These are phyloP conservation scores for Phytophthora fragariaefolia DNA, from an alignment of 352 stramenopile genomes.

Conservation along the genomic window DNA sequence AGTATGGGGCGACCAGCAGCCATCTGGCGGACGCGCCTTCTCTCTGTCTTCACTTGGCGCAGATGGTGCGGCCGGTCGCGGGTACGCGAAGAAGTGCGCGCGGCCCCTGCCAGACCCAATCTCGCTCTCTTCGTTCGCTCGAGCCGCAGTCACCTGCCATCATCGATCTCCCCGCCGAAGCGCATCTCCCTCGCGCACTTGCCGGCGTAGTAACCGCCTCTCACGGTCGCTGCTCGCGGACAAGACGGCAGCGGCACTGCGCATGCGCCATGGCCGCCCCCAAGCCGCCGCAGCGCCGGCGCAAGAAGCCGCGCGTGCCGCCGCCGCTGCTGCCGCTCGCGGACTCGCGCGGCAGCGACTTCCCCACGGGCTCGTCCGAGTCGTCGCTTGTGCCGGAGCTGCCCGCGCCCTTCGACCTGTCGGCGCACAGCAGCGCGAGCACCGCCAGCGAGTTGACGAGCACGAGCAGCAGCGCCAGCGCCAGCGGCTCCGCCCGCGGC, in stretches of 20 bases:
- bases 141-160: neutral
- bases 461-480: slow-evolving; percentile 15
- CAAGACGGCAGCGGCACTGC: too few species aligned
- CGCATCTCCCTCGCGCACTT: slow-evolving; percentile 3
- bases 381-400: slow-evolving; percentile 35
- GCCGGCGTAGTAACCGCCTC: neutral
- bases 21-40: neutral
- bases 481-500: slow-evolving; percentile 21
- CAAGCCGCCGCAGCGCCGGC: slow-evolving; percentile 8
- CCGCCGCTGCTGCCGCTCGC: slow-evolving; percentile 2
- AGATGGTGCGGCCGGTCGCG: slow-evolving; percentile 7
- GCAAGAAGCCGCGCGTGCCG: slow-evolving; percentile 15
- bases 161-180: neutral
- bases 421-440: slow-evolving; percentile 30
- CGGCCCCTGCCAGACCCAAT: neutral
- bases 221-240: slow-evolving; percentile 9
- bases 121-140: neutral
- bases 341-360: slow-evolving; percentile 26
- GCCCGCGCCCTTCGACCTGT: slow-evolving; percentile 21
- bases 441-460: slow-evolving; percentile 35
- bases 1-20: slow-evolving; percentile 6
- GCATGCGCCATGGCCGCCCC: slow-evolving; percentile 27
- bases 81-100: slow-evolving; percentile 14
- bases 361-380: slow-evolving; percentile 31
- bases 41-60: slow-evolving; percentile 18